Percentiles rank a stretch among this genome's conserved stretches.
phyloP scores from a whole-genome alignment of 306 rosid genomes.

The Canavalia gladiata region DNA sequence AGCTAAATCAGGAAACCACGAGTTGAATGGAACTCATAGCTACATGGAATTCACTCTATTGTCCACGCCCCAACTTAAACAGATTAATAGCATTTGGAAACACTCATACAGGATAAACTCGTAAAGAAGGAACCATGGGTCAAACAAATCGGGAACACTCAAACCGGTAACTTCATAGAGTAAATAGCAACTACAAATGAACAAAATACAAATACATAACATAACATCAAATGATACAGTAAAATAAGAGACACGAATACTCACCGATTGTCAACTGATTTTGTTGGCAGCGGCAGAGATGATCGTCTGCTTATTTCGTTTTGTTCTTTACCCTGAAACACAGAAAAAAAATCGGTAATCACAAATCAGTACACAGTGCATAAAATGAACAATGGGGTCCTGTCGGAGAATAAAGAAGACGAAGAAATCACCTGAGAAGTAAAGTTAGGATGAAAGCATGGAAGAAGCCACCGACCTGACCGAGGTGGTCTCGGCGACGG shows the following conservation, averaged over 20 bases:
- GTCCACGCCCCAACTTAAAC: neutral
- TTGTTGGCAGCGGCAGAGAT: neutral
- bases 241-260: neutral
- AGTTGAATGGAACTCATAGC: neutral
- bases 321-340: neutral
- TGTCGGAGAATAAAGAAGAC: neutral
- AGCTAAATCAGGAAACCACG: neutral
- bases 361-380: neutral
- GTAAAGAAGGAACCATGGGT: neutral
- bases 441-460: neutral
- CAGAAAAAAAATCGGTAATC: neutral
- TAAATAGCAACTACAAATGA: neutral
- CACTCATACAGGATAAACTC: neutral
- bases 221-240: neutral
- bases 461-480: too few species aligned
- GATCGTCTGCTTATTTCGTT: neutral
- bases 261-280: neutral
- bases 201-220: neutral
- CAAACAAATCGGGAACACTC: neutral
- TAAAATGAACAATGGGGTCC: neutral
- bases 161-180: neutral
- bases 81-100: neutral
- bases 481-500: too few species aligned
- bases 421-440: conserved; percentile 1
- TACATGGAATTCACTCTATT: neutral